These are phyloP conservation scores for Paramecium bursaria DNA, from an alignment of 73 alveolate genomes.

Conservation along the genomic window DNA sequence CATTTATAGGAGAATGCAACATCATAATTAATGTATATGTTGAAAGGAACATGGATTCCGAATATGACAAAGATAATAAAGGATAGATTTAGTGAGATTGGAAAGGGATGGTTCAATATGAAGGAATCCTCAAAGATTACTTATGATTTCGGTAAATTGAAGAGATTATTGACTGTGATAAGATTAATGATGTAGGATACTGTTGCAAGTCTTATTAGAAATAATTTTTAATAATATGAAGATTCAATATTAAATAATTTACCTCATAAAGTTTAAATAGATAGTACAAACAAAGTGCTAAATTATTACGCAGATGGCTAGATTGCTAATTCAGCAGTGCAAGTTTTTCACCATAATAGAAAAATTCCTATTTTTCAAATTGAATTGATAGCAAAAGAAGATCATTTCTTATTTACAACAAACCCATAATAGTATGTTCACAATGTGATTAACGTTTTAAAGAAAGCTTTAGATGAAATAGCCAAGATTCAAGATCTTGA, in stretches of 20 bases:
- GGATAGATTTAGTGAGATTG: slow-evolving; percentile 92
- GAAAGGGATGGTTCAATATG: slow-evolving; percentile 98
- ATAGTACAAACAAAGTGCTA: slow-evolving; percentile 79
- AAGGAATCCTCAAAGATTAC: slow-evolving; percentile 97
- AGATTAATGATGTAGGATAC: slow-evolving; percentile 96
- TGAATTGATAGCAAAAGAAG: slow-evolving; percentile 65
- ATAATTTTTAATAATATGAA: slow-evolving; percentile 72
- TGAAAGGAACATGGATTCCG: slow-evolving; percentile 94
- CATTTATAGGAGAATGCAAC: slow-evolving; percentile 91
- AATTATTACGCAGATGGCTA: slow-evolving; percentile 78
- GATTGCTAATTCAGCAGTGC: not conserved
- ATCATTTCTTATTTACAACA: slow-evolving; percentile 57
- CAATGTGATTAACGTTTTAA: slow-evolving; percentile 90
- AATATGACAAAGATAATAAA: slow-evolving; percentile 89
- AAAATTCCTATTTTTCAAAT: slow-evolving; percentile 58
- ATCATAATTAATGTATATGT: slow-evolving; percentile 83
- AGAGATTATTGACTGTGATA: slow-evolving; percentile 94
- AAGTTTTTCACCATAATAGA: slow-evolving; percentile 43
- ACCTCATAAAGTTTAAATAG: slow-evolving; percentile 81
- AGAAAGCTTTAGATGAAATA: slow-evolving; percentile 94
- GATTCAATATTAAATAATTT: slow-evolving; percentile 81
- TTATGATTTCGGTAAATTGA: slow-evolving; percentile 97
- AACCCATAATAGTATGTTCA: slow-evolving; percentile 92
- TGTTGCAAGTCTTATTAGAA: slow-evolving; percentile 50
- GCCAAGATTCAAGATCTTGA: slow-evolving; percentile 96